A percentile compares a stretch with the other conserved stretches of the same genome.
phyloP scores from a whole-genome alignment of 129 eudicot genomes.

The Rutidosis leptorrhynchoides region DNA sequence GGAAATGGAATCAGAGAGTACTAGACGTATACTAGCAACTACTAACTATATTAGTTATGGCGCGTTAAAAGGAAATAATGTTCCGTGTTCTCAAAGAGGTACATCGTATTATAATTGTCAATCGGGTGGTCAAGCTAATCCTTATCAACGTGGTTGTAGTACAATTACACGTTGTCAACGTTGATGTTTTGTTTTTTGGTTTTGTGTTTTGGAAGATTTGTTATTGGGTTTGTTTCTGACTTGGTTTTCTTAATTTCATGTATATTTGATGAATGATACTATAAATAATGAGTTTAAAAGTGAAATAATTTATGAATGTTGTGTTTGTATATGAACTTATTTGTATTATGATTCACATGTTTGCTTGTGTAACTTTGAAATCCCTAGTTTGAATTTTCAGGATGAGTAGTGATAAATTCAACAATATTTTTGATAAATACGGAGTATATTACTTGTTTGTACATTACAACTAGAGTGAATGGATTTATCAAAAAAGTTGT shows the following conservation, averaged over 20 bases:
- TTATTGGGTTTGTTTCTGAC: constrained; percentile 16
- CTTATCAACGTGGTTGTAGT: constrained; percentile 80
- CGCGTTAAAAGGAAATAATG: constrained; percentile 56
- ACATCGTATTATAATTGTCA: constrained; percentile 77
- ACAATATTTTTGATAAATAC: no score
- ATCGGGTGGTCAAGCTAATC: constrained; percentile 78
- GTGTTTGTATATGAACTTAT: not conserved
- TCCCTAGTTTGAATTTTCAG: no score
- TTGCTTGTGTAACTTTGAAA: not conserved
- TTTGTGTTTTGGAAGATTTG: not conserved
- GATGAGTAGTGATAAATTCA: no score
- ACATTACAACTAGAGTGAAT: no score
- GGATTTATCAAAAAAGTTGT: no score
- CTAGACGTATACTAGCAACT: constrained; percentile 59
- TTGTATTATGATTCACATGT: not conserved
- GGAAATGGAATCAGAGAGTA: constrained; percentile 65
- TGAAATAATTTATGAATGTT: not conserved
- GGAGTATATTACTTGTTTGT: no score
- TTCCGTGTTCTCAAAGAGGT: constrained; percentile 82
- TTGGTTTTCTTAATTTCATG: constrained; percentile 14
- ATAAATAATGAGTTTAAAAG: not conserved
- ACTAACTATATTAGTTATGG: constrained; percentile 67
- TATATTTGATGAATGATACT: not conserved
- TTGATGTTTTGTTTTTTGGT: constrained; percentile 14
- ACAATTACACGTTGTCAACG: constrained; percentile 69